phyloP scores from a whole-genome alignment of 2,329 filamentous ascomycete genomes.

The Xylaria polymorpha region DNA sequence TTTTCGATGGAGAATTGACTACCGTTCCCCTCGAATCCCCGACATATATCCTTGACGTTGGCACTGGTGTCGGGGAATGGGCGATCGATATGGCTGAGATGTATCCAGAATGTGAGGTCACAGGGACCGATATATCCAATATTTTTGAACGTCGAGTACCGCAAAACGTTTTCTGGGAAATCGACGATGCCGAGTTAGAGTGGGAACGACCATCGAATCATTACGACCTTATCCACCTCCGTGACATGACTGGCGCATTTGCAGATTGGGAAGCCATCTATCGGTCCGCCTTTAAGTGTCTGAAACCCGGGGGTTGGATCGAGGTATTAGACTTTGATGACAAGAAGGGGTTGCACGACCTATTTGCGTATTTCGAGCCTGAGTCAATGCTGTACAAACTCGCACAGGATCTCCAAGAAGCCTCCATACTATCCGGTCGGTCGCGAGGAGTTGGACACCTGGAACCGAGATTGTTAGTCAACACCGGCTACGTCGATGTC shows the following conservation, averaged over 20 bases:
- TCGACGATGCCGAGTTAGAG: slow-evolving; percentile 68
- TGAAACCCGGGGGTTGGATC: slow-evolving; percentile 68
- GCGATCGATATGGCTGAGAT: slow-evolving; percentile 65
- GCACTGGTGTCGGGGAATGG: slow-evolving; percentile 68
- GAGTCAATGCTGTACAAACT: slow-evolving; percentile 60
- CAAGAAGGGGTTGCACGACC: slow-evolving; percentile 53
- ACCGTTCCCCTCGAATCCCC: slow-evolving; percentile 57
- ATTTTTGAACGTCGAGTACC: slow-evolving; percentile 68
- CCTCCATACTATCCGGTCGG: slow-evolving; percentile 58
- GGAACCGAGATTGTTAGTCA: slow-evolving; percentile 57
- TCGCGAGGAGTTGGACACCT: slow-evolving; percentile 60
- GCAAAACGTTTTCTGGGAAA: slow-evolving; percentile 69
- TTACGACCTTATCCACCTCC: slow-evolving; percentile 68
- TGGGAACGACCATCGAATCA: slow-evolving; percentile 65
- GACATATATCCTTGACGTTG: slow-evolving; percentile 65
- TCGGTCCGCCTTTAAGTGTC: slow-evolving; percentile 61
- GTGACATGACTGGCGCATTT: slow-evolving; percentile 67
- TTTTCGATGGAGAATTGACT: slow-evolving; percentile 59
- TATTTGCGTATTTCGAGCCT: slow-evolving; percentile 56
- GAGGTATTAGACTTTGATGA: slow-evolving; percentile 67
- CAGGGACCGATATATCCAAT: slow-evolving; percentile 69
- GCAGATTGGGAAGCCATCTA: slow-evolving; percentile 67
- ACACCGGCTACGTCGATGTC: slow-evolving; percentile 65
- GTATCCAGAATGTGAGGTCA: slow-evolving; percentile 65
- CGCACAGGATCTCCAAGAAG: slow-evolving; percentile 56